Evolutionary conservation across 78 protist species (phyloP).

Genomic region (Emiliania huxleyi): DNA sequence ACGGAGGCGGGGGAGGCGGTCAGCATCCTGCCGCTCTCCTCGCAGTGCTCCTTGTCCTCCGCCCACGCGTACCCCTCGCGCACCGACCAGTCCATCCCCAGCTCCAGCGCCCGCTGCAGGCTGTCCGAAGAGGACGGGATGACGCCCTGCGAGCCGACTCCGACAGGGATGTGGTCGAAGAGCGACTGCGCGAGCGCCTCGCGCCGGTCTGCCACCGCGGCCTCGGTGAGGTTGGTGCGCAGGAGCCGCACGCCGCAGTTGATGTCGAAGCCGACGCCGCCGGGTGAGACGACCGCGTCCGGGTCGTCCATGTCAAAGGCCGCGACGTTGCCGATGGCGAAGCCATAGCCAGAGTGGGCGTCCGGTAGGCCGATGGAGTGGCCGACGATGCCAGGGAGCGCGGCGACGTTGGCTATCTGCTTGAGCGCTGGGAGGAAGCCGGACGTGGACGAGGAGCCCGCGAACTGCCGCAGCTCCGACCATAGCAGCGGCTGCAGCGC

Average conservation of each 20-base stretch:
- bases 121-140: conserved; percentile 65
- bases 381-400: conserved; percentile 57
- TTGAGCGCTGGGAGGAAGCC: conserved; percentile 56
- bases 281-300: conserved; percentile 91
- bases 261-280: conserved; percentile 92
- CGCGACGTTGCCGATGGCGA: conserved; percentile 94
- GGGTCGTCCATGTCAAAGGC: conserved; percentile 93
- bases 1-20: conserved; percentile 70
- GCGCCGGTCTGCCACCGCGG: conserved; percentile 71
- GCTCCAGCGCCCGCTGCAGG: conserved; percentile 9
- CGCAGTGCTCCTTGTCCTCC: conserved; percentile 95
- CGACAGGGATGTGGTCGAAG: conserved; percentile 91
- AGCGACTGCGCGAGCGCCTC: conserved; percentile 69
- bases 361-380: conserved; percentile 88
- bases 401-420: conserved; percentile 58
- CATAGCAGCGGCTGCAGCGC: background rate
- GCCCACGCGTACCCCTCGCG: conserved; percentile 93
- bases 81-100: conserved; percentile 90
- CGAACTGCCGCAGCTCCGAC: background rate
- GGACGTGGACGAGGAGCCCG: background rate
- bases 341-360: conserved; percentile 90
- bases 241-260: conserved; percentile 96
- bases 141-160: conserved; percentile 90
- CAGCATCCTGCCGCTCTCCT: conserved; percentile 86
- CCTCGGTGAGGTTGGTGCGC: conserved; percentile 81